Conservation (phyloP, 1,284 basidiomycete genomes). For the Moniliella sp. region DNA sequence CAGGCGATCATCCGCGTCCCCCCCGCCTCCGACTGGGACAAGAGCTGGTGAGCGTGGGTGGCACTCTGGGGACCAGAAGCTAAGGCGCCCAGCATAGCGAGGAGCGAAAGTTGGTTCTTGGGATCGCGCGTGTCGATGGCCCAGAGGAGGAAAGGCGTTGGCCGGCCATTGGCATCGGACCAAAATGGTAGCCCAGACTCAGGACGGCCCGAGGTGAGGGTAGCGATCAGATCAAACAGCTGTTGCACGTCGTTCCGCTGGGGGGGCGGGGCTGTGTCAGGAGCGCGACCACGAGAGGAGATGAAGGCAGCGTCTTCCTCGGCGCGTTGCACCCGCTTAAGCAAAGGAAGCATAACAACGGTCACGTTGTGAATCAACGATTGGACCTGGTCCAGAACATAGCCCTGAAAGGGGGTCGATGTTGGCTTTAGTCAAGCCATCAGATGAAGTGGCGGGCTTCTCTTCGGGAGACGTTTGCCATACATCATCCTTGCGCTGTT, state of each 20-base stretch:
- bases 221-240: slow-evolving; percentile 24
- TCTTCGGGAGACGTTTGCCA: slow-evolving; percentile 36
- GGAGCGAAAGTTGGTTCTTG: slow-evolving; percentile 26
- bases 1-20: slow-evolving; percentile 20
- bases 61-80: slow-evolving; percentile 20
- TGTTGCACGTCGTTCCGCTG: slow-evolving; percentile 31
- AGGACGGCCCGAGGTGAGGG: slow-evolving; percentile 18
- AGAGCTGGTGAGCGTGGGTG: slow-evolving; percentile 21
- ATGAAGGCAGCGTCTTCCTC: slow-evolving; percentile 31
- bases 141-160: slow-evolving; percentile 28
- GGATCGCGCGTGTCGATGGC: slow-evolving; percentile 28
- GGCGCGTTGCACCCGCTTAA: slow-evolving; percentile 26
- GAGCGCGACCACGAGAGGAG: slow-evolving; percentile 1
- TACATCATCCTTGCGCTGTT: slow-evolving; percentile 16
- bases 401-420: slow-evolving; percentile 14
- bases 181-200: slow-evolving; percentile 25
- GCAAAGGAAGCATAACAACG: slow-evolving; percentile 17
- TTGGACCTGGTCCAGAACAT: slow-evolving; percentile 25
- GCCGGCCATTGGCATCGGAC: slow-evolving; percentile 11
- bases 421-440: slow-evolving; percentile 3
- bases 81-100: slow-evolving; percentile 28
- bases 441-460: slow-evolving; percentile 8
- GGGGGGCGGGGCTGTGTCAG: slow-evolving; percentile 4
- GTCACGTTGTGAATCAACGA: slow-evolving; percentile 13
- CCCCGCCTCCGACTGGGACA: slow-evolving; percentile 6